Conservation (phyloP, 768 basidiomycete genomes). For the Naganishia antarctica region DNA sequence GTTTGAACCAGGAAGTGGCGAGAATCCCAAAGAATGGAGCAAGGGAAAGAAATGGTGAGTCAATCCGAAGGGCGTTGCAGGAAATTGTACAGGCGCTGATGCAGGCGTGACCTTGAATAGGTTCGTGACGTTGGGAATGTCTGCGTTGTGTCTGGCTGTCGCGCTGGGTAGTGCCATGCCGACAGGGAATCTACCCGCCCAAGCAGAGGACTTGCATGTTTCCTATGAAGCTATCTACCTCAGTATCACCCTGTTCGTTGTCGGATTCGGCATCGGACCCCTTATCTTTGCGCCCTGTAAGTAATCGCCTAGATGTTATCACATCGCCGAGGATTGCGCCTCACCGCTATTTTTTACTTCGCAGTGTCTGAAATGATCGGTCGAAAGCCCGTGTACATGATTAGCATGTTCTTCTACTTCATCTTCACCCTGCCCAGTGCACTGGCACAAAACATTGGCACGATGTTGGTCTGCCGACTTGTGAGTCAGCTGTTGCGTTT, state of each 20-base stretch:
- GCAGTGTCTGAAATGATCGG: conserved; percentile 40
- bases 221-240: conserved; percentile 34
- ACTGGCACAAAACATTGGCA: conserved; percentile 39
- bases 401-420: conserved; percentile 40
- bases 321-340: not conserved
- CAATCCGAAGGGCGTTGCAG: not conserved
- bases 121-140: conserved; percentile 29
- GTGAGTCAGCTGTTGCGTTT: conserved; percentile 1
- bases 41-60: conserved; percentile 36
- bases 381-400: conserved; percentile 37
- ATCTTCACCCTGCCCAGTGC: conserved; percentile 48
- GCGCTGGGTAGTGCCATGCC: conserved; percentile 40
- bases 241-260: conserved; percentile 35
- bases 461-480: conserved; percentile 42
- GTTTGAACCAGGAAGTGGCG: conserved; percentile 28
- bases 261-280: conserved; percentile 46
- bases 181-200: conserved; percentile 37
- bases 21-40: conserved; percentile 36
- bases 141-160: conserved; percentile 38
- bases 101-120: not conserved
- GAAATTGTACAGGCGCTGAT: not conserved
- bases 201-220: conserved; percentile 33
- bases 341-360: not conserved
- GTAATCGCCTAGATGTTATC: not conserved
- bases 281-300: conserved; percentile 44